A percentile compares a stretch with the other conserved stretches of the same genome.
Evolutionary conservation across 1,284 basidiomycete species (phyloP).

Genomic region (Nidula niveotomentosa): DNA sequence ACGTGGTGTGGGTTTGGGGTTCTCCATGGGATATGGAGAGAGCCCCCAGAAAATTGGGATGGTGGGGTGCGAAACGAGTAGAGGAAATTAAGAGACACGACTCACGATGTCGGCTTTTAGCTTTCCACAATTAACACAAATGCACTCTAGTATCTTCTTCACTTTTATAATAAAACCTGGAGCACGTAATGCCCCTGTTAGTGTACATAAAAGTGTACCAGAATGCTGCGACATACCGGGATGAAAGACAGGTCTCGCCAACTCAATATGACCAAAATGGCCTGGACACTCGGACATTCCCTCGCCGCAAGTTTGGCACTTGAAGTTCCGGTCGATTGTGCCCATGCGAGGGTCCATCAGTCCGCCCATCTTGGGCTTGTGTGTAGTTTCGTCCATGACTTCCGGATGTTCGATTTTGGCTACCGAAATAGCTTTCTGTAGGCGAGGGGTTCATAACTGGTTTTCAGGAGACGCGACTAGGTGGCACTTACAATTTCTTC

Average conservation of each 20-base stretch:
- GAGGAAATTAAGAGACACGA: slow-evolving; percentile 64
- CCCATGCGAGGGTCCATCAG: slow-evolving; percentile 99
- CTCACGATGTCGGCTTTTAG: slow-evolving; percentile 96
- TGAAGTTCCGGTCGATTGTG: slow-evolving; percentile 99
- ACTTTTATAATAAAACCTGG: slow-evolving; percentile 97
- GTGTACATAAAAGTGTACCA: slow-evolving; percentile 1
- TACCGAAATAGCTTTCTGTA: slow-evolving; percentile 95
- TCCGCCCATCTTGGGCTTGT: slow-evolving; percentile 88
- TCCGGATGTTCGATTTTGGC: slow-evolving; percentile 99
- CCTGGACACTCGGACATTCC: slow-evolving; percentile 98
- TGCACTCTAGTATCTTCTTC: slow-evolving; percentile 99
- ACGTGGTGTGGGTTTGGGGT: slow-evolving; percentile 86
- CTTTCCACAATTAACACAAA: slow-evolving; percentile 98
- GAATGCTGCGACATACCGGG: slow-evolving; percentile 63
- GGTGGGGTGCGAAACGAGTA: slow-evolving; percentile 89
- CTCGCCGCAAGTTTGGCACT: slow-evolving; percentile 99
- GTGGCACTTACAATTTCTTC: slow-evolving; percentile 90
- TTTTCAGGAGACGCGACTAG: slow-evolving; percentile 5
- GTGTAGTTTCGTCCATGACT: slow-evolving; percentile 94
- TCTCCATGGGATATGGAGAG: slow-evolving; percentile 83
- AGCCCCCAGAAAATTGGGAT: slow-evolving; percentile 93
- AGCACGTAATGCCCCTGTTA: slow-evolving; percentile 4
- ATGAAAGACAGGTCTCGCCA: slow-evolving; percentile 96
- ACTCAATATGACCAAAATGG: slow-evolving; percentile 98
- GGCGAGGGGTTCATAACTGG: slow-evolving; percentile 11